A percentile compares a stretch with the other conserved stretches of the same genome.
Conservation (phyloP, 495 filamentous ascomycete species). For the Talaromyces adpressus region DNA sequence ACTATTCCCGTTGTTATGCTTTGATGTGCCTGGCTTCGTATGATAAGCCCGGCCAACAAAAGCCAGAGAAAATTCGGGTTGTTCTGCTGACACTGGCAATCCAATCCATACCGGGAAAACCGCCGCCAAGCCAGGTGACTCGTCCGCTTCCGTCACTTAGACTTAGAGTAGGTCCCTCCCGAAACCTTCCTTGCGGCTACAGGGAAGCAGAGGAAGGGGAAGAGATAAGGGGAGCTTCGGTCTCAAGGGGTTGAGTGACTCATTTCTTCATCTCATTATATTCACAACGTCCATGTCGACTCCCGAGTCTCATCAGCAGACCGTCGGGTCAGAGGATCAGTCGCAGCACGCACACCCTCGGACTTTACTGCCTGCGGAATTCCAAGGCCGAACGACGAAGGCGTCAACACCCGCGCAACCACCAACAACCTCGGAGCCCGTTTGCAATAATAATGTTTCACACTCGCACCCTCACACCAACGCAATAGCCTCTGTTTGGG, state of each 20-base stretch:
- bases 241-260: background rate
- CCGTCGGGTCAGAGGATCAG: conserved; percentile 19
- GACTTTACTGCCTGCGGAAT: conserved; percentile 1
- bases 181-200: background rate
- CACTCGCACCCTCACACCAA: background rate
- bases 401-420: background rate
- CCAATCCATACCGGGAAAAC: background rate
- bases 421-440: conserved; percentile 11
- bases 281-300: conserved; percentile 15
- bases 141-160: background rate
- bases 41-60: background rate
- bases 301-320: conserved; percentile 18
- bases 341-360: conserved; percentile 6
- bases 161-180: background rate
- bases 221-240: background rate
- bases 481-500: background rate
- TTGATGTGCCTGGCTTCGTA: background rate
- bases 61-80: background rate
- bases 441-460: conserved; percentile 4
- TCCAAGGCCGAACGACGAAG: conserved; percentile 1
- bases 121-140: conserved; percentile 1
- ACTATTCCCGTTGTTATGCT: background rate
- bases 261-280: background rate
- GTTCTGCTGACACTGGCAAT: background rate
- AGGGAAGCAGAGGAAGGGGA: background rate